Conservation (phyloP, 148 eudicot genomes). For the Fagopyrum homotropicum region DNA sequence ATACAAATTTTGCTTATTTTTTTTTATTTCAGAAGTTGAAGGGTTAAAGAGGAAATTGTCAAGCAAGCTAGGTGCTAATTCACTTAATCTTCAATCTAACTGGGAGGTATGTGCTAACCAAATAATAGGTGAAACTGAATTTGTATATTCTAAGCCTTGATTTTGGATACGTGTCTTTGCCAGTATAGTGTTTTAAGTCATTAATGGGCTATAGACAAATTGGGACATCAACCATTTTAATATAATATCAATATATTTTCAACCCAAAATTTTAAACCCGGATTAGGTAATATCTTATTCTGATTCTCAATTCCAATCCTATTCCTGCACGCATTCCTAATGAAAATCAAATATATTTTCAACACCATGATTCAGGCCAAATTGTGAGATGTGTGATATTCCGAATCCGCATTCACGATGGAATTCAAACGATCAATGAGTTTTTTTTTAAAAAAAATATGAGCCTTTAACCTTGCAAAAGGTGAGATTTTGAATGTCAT, state of each 20-base stretch:
- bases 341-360: too few species aligned
- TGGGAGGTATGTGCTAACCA: conserved; percentile 30
- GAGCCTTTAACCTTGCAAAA: conserved; percentile 41
- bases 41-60: conserved; percentile 44
- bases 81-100: conserved; percentile 32
- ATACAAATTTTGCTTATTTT: not conserved
- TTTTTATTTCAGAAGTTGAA: conserved; percentile 27
- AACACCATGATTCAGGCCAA: too few species aligned
- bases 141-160: not conserved
- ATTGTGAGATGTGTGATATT: too few species aligned
- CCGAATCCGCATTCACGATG: too few species aligned
- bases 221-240: too few species aligned
- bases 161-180: not conserved
- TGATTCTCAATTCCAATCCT: too few species aligned
- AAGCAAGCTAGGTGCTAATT: conserved; percentile 39
- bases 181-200: too few species aligned
- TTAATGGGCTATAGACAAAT: too few species aligned
- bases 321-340: too few species aligned
- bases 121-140: not conserved
- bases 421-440: conserved; percentile 25
- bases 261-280: too few species aligned
- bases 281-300: too few species aligned
- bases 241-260: too few species aligned
- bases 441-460: conserved; percentile 32
- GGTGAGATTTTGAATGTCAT: conserved; percentile 64